Evolutionary conservation across 306 rosid species (phyloP).

Genomic region (Cicer chorassanicum): DNA sequence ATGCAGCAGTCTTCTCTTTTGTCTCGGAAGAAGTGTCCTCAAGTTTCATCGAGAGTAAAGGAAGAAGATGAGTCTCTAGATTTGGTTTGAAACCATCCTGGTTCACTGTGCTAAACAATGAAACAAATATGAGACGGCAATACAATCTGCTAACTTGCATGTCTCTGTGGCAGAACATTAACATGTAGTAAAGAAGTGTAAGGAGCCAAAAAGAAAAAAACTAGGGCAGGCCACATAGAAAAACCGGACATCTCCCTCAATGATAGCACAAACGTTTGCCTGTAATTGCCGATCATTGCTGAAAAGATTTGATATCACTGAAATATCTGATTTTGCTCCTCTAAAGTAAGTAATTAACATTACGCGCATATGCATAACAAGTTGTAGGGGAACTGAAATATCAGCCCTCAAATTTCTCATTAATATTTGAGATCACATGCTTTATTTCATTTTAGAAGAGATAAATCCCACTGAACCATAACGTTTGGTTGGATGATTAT

Average conservation of each 20-base stretch:
- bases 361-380: background rate
- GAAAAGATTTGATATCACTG: background rate
- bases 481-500: background rate
- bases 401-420: background rate
- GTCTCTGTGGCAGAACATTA: constrained; percentile 24
- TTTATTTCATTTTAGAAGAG: background rate
- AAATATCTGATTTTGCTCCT: background rate
- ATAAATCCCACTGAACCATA: background rate
- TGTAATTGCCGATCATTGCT: background rate
- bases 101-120: constrained; percentile 84
- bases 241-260: constrained; percentile 20
- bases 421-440: background rate
- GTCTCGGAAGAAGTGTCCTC: constrained; percentile 67
- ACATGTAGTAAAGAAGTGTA: background rate
- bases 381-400: background rate
- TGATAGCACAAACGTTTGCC: background rate
- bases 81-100: constrained; percentile 96
- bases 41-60: constrained; percentile 73
- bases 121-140: constrained; percentile 42
- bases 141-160: constrained; percentile 39
- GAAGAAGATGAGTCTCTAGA: constrained; percentile 87
- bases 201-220: background rate
- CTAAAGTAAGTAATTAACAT: background rate
- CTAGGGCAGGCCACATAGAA: background rate
- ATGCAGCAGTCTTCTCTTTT: constrained; percentile 58